phyloP scores from a whole-genome alignment of 495 filamentous ascomycete species.

The Penicillium paradoxum region DNA sequence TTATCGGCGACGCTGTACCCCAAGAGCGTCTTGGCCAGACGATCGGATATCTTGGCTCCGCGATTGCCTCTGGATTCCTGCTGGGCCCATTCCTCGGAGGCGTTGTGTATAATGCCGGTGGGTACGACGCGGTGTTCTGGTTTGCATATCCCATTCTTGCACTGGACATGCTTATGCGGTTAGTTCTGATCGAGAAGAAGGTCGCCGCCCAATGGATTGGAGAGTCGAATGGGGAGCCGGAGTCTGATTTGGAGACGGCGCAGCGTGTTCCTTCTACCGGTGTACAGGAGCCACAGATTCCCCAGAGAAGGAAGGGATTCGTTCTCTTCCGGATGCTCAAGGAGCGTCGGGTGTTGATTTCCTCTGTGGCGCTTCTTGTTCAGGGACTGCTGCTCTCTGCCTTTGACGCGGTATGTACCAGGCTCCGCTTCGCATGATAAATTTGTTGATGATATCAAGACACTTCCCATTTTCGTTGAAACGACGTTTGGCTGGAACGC shows the following conservation, averaged over 20 bases:
- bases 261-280: background rate
- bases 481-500: constrained; percentile 61
- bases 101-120: constrained; percentile 53
- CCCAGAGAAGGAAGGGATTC: background rate
- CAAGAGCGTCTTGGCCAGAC: constrained; percentile 52
- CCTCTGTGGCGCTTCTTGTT: constrained; percentile 27
- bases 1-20: constrained; percentile 56
- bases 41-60: constrained; percentile 40
- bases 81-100: constrained; percentile 57
- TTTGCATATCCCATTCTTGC: constrained; percentile 52
- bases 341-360: constrained; percentile 31
- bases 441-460: constrained; percentile 11
- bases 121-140: constrained; percentile 57
- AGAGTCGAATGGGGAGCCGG: background rate
- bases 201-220: constrained; percentile 20
- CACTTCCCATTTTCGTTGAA: constrained; percentile 63
- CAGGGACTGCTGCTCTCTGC: constrained; percentile 31
- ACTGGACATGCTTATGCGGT: constrained; percentile 59
- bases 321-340: constrained; percentile 22
- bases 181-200: constrained; percentile 61
- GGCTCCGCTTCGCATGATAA: background rate
- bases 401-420: constrained; percentile 28
- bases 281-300: background rate
- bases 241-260: background rate
- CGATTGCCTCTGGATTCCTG: constrained; percentile 30